Conservation (phyloP, 345 rosid species). For the Turnera subulata region DNA sequence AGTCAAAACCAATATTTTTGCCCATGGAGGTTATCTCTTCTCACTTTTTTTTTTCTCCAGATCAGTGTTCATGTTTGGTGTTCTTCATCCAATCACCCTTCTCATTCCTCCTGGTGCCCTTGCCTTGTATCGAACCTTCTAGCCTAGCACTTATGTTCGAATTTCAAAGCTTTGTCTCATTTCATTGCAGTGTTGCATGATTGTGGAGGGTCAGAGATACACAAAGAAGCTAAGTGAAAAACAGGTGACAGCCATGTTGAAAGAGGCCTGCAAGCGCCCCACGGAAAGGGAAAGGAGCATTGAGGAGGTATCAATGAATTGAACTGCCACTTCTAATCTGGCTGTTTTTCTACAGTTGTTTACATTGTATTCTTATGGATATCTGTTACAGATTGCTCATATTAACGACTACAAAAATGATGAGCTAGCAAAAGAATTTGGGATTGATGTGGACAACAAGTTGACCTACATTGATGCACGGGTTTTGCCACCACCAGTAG, state of each 20-base stretch:
- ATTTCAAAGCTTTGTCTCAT: no score
- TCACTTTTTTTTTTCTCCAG: not conserved
- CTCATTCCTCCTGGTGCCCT: not conserved
- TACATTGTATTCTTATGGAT: not conserved
- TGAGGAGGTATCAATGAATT: not conserved
- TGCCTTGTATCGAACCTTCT: not conserved
- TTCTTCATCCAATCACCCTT: not conserved
- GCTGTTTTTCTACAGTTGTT: not conserved
- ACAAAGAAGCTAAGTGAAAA: not conserved
- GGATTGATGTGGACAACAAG: not conserved
- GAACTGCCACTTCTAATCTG: not conserved
- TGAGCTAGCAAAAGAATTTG: not conserved
- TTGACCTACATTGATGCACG: not conserved
- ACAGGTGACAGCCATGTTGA: not conserved
- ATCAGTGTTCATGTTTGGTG: not conserved
- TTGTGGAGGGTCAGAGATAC: not conserved
- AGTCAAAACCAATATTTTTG: not conserved
- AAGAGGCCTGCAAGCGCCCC: slow-evolving; percentile 4
- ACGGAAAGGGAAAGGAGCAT: not conserved
- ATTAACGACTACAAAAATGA: not conserved
- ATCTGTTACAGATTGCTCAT: not conserved
- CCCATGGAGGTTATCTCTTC: not conserved
- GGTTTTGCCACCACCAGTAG: not conserved
- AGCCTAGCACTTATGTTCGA: no score
- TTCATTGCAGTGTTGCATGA: not conserved